Evolutionary conservation across 2,329 filamentous ascomycete genomes (phyloP).

Genomic region (Exophiala lecanii-corni): DNA sequence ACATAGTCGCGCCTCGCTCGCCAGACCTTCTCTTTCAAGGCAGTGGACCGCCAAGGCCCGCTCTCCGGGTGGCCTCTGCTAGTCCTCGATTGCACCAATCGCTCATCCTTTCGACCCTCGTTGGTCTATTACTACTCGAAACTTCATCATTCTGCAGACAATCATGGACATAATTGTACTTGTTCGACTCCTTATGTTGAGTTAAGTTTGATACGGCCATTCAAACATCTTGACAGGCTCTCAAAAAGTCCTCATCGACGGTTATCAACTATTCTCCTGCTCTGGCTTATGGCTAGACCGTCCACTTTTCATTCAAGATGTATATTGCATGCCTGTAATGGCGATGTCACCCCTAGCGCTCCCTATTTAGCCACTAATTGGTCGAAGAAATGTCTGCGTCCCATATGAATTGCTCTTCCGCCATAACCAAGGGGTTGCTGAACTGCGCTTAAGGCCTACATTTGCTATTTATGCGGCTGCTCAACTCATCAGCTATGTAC

Average conservation of each 20-base stretch:
- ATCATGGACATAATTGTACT: constrained; percentile 18
- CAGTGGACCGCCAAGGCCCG: neutral
- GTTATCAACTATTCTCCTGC: constrained; percentile 11
- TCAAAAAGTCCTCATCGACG: neutral
- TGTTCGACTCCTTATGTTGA: constrained; percentile 13
- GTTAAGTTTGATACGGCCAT: constrained; percentile 9
- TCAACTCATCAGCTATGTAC: too few relatives aligned
- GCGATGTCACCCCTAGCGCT: too few relatives aligned
- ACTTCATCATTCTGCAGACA: constrained; percentile 1
- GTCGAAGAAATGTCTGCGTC: too few relatives aligned
- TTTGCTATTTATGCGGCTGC: too few relatives aligned
- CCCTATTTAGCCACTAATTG: too few relatives aligned
- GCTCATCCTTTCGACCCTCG: constrained; percentile 9
- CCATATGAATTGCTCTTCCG: too few relatives aligned
- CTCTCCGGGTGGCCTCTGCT: neutral
- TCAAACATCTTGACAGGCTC: neutral
- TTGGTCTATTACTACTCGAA: constrained; percentile 14
- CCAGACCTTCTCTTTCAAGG: neutral
- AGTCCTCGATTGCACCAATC: constrained; percentile 11
- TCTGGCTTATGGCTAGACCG: neutral
- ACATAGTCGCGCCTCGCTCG: neutral
- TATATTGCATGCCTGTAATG: too few relatives aligned
- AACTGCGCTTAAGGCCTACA: too few relatives aligned
- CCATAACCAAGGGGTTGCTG: too few relatives aligned
- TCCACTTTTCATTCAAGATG: too few relatives aligned